Conservation (phyloP, 768 basidiomycete genomes). For the Mycena olivaceomarginata region DNA sequence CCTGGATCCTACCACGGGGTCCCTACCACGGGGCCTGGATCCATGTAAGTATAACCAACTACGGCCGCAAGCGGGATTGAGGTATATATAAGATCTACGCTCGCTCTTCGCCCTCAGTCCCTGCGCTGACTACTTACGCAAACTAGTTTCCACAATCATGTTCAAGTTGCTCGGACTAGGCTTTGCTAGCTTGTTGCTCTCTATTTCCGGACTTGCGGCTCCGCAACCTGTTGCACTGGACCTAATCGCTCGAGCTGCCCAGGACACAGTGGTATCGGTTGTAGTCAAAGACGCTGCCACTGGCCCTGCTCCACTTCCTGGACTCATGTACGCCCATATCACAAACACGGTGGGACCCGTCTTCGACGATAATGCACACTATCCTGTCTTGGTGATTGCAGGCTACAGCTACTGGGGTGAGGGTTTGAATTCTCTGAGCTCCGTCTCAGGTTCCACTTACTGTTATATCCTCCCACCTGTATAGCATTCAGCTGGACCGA, state of each 20-base stretch:
- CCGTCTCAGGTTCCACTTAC: conserved; percentile 9
- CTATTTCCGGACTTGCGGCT: conserved; percentile 10
- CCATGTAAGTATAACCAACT: conserved; percentile 7
- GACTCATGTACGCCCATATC: conserved; percentile 8
- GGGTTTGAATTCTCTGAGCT: conserved; percentile 1
- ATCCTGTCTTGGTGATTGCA: conserved; percentile 12
- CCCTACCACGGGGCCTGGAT: no score
- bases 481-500: conserved; percentile 15
- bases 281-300: conserved; percentile 1
- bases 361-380: conserved; percentile 8
- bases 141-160: conserved; percentile 12
- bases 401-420: conserved; percentile 13
- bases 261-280: not conserved
- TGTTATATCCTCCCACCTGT: conserved; percentile 2
- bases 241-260: conserved; percentile 1
- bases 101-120: conserved; percentile 7
- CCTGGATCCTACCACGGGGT: conserved; percentile 8
- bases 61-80: conserved; percentile 10
- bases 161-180: conserved; percentile 11
- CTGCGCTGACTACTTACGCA: not conserved
- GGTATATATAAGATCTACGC: conserved; percentile 3
- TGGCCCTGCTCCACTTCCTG: conserved; percentile 11
- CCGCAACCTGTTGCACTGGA: conserved; percentile 6
- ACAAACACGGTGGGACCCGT: not conserved
- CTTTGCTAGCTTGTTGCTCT: conserved; percentile 9